Conservation (phyloP, 176 grass and related monocot species). For the Eleusine indica region DNA sequence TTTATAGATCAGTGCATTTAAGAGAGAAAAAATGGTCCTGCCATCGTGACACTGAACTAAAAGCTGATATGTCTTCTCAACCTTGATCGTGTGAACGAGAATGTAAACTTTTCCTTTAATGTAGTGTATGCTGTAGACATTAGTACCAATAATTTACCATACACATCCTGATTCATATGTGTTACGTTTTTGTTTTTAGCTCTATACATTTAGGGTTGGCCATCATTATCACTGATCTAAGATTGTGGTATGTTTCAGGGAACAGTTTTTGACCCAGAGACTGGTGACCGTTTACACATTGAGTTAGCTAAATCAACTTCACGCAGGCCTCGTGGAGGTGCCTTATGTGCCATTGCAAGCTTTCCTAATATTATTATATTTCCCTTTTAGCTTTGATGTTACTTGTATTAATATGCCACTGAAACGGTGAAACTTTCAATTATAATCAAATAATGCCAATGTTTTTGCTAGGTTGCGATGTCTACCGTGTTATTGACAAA, state of each 20-base stretch:
- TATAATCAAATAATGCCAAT: slow-evolving; percentile 9
- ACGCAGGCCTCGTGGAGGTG: slow-evolving; percentile 73
- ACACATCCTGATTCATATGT: neutral
- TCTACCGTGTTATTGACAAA: slow-evolving; percentile 86
- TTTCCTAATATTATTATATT: neutral
- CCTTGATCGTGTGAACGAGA: neutral
- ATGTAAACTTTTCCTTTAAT: neutral
- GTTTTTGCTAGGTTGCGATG: slow-evolving; percentile 54
- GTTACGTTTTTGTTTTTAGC: neutral
- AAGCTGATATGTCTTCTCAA: slow-evolving; percentile 15
- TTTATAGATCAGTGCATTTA: neutral
- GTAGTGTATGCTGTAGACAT: neutral
- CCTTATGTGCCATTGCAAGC: neutral
- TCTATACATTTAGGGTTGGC: neutral
- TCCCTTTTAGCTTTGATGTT: neutral
- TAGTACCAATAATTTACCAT: neutral
- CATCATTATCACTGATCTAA: slow-evolving; percentile 16
- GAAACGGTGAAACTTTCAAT: neutral
- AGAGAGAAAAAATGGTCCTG: neutral
- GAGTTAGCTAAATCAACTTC: slow-evolving; percentile 97
- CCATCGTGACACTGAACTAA: neutral
- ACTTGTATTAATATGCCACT: neutral
- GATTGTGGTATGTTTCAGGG: slow-evolving; percentile 54
- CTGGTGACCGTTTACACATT: slow-evolving; percentile 73
- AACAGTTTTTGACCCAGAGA: slow-evolving; percentile 80